Percentiles rank a stretch among this genome's conserved stretches.
Evolutionary conservation across 2,329 filamentous ascomycete species (phyloP).

Genomic region (Fusarium mangiferae): DNA sequence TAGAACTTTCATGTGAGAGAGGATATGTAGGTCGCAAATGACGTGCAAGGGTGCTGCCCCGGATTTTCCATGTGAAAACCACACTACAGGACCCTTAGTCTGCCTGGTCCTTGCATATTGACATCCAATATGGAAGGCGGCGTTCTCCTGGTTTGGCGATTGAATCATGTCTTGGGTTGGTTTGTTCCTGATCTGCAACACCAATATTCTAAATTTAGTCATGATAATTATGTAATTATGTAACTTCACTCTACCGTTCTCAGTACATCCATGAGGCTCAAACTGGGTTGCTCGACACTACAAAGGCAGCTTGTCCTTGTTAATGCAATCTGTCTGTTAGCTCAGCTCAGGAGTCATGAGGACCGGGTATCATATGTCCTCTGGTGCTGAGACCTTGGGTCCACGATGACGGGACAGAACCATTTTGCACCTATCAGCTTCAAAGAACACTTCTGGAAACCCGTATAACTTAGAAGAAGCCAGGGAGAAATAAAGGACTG

Average conservation of each 20-base stretch:
- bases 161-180: not conserved
- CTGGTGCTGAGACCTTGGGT: not conserved
- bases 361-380: not conserved
- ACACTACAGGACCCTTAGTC: conserved; percentile 31
- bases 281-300: not conserved
- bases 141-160: not conserved
- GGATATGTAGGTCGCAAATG: conserved; percentile 30
- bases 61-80: conserved; percentile 46
- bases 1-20: conserved; percentile 19
- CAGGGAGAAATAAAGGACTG: not conserved
- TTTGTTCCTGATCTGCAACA: conserved; percentile 19
- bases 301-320: not conserved
- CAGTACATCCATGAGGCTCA: not conserved
- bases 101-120: conserved; percentile 39
- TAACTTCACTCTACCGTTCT: not conserved
- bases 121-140: conserved; percentile 21
- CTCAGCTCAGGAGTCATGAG: not conserved
- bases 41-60: conserved; percentile 48
- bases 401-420: not conserved
- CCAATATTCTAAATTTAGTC: not conserved
- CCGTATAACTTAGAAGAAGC: not conserved
- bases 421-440: not conserved
- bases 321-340: not conserved
- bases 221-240: not conserved
- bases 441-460: not conserved